phyloP scores from a whole-genome alignment of 169 alveolate genomes.

The Cryptosporidium ubiquitum region DNA sequence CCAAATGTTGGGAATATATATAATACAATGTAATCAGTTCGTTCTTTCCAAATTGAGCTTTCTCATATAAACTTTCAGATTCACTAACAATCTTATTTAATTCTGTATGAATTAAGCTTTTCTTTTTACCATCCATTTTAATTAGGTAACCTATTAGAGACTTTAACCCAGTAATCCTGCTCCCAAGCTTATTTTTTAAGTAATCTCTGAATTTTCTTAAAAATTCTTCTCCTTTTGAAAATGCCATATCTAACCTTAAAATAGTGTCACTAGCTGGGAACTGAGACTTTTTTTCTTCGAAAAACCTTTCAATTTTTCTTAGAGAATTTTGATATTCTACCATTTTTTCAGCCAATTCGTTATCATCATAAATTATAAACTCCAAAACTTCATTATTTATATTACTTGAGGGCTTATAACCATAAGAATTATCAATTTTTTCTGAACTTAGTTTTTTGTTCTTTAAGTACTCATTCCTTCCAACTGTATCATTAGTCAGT shows the following conservation, averaged over 20 bases:
- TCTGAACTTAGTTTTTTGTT: slow-evolving; percentile 6
- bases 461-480: background rate
- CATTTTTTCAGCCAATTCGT: background rate
- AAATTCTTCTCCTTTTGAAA: background rate
- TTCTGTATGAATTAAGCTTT: background rate
- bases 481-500: slow-evolving; percentile 10
- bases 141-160: slow-evolving; percentile 4
- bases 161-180: slow-evolving; percentile 1
- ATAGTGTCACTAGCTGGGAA: slow-evolving; percentile 46
- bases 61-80: background rate
- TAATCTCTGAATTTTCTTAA: slow-evolving; percentile 6
- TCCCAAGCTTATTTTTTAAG: background rate
- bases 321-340: slow-evolving; percentile 4
- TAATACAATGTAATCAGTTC: slow-evolving; percentile 16
- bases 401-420: background rate
- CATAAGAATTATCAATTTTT: background rate
- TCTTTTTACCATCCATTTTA: background rate
- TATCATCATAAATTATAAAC: background rate
- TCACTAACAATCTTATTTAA: background rate
- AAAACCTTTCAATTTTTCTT: background rate
- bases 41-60: background rate
- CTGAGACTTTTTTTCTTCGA: slow-evolving; percentile 1
- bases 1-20: slow-evolving; percentile 76
- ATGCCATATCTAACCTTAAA: slow-evolving; percentile 15
- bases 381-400: slow-evolving; percentile 1